Base-by-base conservation (phyloP, 179 eudicot genomes). In the Pouteria campechiana region DNA sequence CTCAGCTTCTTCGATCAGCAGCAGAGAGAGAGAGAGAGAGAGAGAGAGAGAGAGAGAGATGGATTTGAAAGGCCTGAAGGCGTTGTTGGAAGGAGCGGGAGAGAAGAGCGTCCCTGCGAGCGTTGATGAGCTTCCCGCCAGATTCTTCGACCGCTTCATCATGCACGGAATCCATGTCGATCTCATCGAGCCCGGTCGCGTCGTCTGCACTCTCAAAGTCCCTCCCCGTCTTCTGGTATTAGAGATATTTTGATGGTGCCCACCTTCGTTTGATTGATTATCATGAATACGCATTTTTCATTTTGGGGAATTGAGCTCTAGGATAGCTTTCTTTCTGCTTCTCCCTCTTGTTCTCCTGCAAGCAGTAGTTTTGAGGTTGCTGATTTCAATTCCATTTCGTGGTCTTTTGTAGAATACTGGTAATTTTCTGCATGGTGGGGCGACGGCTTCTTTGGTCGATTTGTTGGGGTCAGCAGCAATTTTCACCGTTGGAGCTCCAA, bases 201-300 rank as follows among this genome's bases (percentile, higher is more conserved):
- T 87, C 36, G 15, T 79, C 39, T 83, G 94, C 64, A 69, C 96
- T 67, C 67, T 79, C 68, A 68, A 50, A 18, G 94, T 83, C 20
- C 86, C 96, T 21, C 58, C 69, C 51, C 96, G 96, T 34, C 74
- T 87, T 32, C 55, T 79, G 81, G 96, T 85, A 38, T 3, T 32
- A 13, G 13, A 22, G 6, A 15, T 22, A 20, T 21, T 31, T 47
- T 22, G 12, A 11, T 22, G 41, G 7, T 6, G 3, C 20, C 4
- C 25, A 10, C 7, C 5, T n/a, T n/a, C n/a, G n/a, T n/a, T 41
- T 41, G 29, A 41, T 41, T 12, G 29, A 12, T 37, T 12, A 21
- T 25, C 33, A n/a, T n/a, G n/a, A n/a, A n/a, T n/a, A n/a, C n/a
- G n/a, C n/a, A n/a, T n/a, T n/a, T n/a, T n/a, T n/a, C n/a, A n/a